Evolutionary conservation across 352 stramenopile genomes (phyloP).

Genomic region (Pythium periplocum): DNA sequence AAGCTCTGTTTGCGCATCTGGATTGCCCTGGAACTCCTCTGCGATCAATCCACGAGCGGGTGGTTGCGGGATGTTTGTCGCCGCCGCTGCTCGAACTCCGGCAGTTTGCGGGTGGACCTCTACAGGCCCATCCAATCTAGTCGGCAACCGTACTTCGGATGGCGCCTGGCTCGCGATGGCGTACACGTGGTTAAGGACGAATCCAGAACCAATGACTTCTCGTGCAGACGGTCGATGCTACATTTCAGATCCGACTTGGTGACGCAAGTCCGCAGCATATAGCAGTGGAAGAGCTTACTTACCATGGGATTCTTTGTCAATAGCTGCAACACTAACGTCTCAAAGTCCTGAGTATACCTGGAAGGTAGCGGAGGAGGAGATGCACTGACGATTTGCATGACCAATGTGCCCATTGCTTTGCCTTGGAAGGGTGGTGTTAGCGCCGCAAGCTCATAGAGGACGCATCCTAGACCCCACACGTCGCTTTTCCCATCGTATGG

Average conservation of each 20-base stretch:
- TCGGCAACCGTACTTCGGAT: background rate
- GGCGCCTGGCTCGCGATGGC: too few relatives aligned
- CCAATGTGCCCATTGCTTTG: slow-evolving; percentile 47
- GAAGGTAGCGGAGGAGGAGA: slow-evolving; percentile 22
- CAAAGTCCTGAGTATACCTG: slow-evolving; percentile 26
- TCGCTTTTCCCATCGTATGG: slow-evolving; percentile 71
- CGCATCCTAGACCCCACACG: slow-evolving; percentile 79
- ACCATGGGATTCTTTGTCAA: slow-evolving; percentile 43
- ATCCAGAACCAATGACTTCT: too few relatives aligned
- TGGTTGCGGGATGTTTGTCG: slow-evolving; percentile 6
- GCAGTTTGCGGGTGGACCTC: background rate
- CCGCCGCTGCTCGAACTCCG: slow-evolving; percentile 8
- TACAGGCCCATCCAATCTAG: background rate
- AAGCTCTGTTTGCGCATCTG: background rate
- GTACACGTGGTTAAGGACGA: too few relatives aligned
- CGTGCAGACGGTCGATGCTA: too few relatives aligned
- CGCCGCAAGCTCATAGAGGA: slow-evolving; percentile 73
- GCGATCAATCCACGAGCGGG: slow-evolving; percentile 11
- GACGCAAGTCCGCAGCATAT: background rate
- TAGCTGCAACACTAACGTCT: slow-evolving; percentile 21
- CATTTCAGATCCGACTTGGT: background rate
- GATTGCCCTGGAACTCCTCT: background rate
- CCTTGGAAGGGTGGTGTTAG: slow-evolving; percentile 55
- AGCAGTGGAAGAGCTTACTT: background rate
- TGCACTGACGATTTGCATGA: slow-evolving; percentile 44